These are phyloP conservation scores for Colletotrichum tofieldiae DNA, from an alignment of 2,329 filamentous ascomycete genomes.

Conservation along the genomic window DNA sequence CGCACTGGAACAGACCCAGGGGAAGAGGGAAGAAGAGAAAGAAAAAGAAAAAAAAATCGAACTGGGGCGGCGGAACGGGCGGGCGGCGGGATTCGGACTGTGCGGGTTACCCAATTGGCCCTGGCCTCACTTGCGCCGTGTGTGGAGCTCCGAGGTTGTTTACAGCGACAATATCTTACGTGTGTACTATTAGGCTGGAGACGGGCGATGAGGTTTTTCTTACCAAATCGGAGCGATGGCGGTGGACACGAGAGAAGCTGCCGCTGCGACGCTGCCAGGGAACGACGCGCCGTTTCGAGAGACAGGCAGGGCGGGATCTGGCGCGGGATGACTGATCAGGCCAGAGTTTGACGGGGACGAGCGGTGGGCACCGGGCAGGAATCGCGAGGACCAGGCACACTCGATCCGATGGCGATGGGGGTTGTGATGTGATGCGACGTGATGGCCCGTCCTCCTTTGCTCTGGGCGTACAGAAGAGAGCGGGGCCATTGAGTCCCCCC, in stretches of 20 bases:
- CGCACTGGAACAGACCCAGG: background rate
- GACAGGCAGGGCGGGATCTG: background rate
- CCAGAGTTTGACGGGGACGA: conserved; percentile 6
- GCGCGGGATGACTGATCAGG: conserved; percentile 21
- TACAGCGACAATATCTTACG: background rate
- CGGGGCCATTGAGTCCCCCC: background rate
- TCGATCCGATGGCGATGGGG: conserved; percentile 24
- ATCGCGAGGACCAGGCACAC: background rate
- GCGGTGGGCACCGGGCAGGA: background rate
- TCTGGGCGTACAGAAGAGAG: background rate
- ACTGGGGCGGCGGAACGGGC: conserved; percentile 27
- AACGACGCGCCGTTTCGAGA: conserved; percentile 12
- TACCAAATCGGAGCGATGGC: conserved; percentile 10
- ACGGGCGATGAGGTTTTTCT: conserved; percentile 26
- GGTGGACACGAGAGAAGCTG: conserved; percentile 1
- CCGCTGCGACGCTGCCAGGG: conserved; percentile 25
- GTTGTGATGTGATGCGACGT: conserved; percentile 5
- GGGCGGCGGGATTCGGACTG: conserved; percentile 25
- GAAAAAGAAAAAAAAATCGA: background rate
- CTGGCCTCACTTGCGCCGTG: background rate
- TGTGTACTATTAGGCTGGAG: background rate
- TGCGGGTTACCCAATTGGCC: conserved; percentile 15
- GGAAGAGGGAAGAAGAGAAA: background rate
- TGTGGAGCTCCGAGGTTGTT: conserved; percentile 12
- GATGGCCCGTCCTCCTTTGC: background rate